These are phyloP conservation scores for Kodamaea fukazawae DNA, from an alignment of 805 yeast species.

Conservation along the genomic window DNA sequence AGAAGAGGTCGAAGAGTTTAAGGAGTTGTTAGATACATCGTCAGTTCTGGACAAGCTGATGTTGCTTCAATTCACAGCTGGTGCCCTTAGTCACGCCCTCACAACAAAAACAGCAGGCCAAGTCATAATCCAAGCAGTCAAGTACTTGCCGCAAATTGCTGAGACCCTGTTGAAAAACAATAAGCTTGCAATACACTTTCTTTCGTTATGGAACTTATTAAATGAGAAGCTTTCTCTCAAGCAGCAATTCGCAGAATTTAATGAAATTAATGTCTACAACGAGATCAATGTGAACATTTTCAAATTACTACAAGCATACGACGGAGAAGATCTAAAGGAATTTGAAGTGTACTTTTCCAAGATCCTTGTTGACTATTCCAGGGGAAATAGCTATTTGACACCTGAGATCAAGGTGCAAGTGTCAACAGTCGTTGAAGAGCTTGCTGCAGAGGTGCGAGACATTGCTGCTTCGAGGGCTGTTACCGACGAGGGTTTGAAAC, in stretches of 20 bases:
- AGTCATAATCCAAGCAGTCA: slow-evolving; percentile 15
- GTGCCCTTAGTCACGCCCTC: slow-evolving; percentile 33
- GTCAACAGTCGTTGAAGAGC: slow-evolving; percentile 24
- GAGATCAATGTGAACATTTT: slow-evolving; percentile 23
- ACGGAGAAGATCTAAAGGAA: slow-evolving; percentile 6
- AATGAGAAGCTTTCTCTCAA: slow-evolving; percentile 17
- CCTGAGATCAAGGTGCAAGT: slow-evolving; percentile 22
- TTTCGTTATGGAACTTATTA: slow-evolving; percentile 27
- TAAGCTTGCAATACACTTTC: slow-evolving; percentile 18
- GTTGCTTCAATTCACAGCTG: slow-evolving; percentile 41
- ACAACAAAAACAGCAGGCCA: slow-evolving; percentile 16
- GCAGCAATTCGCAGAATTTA: slow-evolving; percentile 23
- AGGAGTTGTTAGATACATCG: slow-evolving; percentile 25
- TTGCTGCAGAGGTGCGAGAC: slow-evolving; percentile 18
- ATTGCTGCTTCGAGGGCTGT: slow-evolving; percentile 12
- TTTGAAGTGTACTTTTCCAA: slow-evolving; percentile 15
- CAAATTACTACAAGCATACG: slow-evolving; percentile 19
- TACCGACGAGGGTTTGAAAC: slow-evolving; percentile 12
- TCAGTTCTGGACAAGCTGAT: slow-evolving; percentile 18
- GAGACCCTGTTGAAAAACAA: slow-evolving; percentile 20
- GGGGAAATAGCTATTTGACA: slow-evolving; percentile 14
- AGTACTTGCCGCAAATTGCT: slow-evolving; percentile 22
- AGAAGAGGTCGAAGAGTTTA: slow-evolving; percentile 30
- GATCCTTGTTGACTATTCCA: slow-evolving; percentile 13
- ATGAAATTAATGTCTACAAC: slow-evolving; percentile 26